Evolutionary conservation across 495 filamentous ascomycete genomes (phyloP).

Genomic region (Neurospora pannonica): DNA sequence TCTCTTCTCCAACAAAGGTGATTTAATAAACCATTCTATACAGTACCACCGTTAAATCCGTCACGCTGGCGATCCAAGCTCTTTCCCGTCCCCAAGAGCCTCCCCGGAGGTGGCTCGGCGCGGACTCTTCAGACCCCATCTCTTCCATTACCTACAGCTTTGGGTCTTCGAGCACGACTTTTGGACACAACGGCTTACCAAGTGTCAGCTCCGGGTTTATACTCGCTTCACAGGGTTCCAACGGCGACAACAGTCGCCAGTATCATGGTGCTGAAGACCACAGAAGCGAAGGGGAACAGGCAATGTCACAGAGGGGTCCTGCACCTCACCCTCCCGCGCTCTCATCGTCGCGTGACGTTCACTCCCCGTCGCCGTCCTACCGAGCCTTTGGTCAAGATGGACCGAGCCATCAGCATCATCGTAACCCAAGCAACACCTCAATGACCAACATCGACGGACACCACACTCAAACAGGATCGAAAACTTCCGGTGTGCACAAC

Average conservation of each 20-base stretch:
- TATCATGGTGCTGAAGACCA: slow-evolving; percentile 41
- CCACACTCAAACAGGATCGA: slow-evolving; percentile 27
- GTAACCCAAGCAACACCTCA: slow-evolving; percentile 16
- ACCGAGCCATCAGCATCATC: slow-evolving; percentile 16
- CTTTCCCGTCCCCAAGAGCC: slow-evolving; percentile 15
- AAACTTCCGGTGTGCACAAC: slow-evolving; percentile 39
- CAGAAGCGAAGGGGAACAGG: slow-evolving; percentile 46
- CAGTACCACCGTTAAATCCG: slow-evolving; percentile 5
- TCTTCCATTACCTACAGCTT: slow-evolving; percentile 8
- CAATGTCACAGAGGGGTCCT: slow-evolving; percentile 51
- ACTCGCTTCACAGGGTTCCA: slow-evolving; percentile 9
- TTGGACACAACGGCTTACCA: slow-evolving; percentile 24
- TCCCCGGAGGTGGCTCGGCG: slow-evolving; percentile 16
- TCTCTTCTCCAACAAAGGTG: slow-evolving; percentile 2
- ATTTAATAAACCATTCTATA: neutral
- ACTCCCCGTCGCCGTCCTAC: slow-evolving; percentile 20
- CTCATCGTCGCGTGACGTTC: slow-evolving; percentile 17
- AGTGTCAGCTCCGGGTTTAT: slow-evolving; percentile 15
- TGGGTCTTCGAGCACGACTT: slow-evolving; percentile 6
- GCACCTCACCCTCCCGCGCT: slow-evolving; percentile 33
- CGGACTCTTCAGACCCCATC: slow-evolving; percentile 10
- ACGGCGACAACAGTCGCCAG: slow-evolving; percentile 32
- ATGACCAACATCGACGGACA: slow-evolving; percentile 22
- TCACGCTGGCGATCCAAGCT: slow-evolving; percentile 26
- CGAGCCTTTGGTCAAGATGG: slow-evolving; percentile 17